Conservation (phyloP, 2,329 filamentous ascomycete species). For the Aspergillus sclerotialis region DNA sequence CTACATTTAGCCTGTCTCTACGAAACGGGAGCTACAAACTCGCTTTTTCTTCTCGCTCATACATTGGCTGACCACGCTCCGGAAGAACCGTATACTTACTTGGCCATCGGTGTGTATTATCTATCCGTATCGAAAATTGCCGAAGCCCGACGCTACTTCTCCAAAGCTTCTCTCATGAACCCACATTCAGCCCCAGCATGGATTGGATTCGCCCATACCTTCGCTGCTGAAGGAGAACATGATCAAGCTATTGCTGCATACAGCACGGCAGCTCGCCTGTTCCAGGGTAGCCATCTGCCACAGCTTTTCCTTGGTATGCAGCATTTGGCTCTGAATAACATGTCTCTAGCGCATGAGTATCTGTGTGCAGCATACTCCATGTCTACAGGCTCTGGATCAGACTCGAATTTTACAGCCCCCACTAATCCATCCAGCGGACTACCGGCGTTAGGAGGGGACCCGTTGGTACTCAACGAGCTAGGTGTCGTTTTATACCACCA, state of each 20-base stretch:
- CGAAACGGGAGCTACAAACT: constrained; percentile 78
- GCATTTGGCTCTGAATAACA: constrained; percentile 91
- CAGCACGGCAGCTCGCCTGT: constrained; percentile 85
- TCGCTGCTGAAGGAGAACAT: constrained; percentile 93
- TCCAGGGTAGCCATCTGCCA: constrained; percentile 93
- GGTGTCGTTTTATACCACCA: constrained; percentile 95
- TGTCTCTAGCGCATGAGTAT: constrained; percentile 89
- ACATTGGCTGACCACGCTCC: constrained; percentile 88
- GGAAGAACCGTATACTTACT: constrained; percentile 83
- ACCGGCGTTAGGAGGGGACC: constrained; percentile 51
- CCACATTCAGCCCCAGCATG: constrained; percentile 94
- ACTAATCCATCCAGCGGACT: constrained; percentile 14
- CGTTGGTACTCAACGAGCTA: constrained; percentile 88
- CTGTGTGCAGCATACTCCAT: constrained; percentile 75
- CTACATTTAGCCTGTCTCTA: constrained; percentile 86
- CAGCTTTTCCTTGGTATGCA: constrained; percentile 98
- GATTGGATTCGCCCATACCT: constrained; percentile 98
- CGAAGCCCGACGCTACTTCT: constrained; percentile 91
- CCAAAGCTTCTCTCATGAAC: constrained; percentile 95
- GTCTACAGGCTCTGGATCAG: constrained; percentile 35
- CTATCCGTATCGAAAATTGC: constrained; percentile 81
- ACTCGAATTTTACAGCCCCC: constrained; percentile 19
- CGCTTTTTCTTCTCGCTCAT: constrained; percentile 85
- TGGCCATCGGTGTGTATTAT: constrained; percentile 94
- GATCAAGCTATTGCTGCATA: constrained; percentile 98